These are phyloP conservation scores for Colletotrichum sp. DNA, from an alignment of 2,329 filamentous ascomycete genomes.

Conservation along the genomic window DNA sequence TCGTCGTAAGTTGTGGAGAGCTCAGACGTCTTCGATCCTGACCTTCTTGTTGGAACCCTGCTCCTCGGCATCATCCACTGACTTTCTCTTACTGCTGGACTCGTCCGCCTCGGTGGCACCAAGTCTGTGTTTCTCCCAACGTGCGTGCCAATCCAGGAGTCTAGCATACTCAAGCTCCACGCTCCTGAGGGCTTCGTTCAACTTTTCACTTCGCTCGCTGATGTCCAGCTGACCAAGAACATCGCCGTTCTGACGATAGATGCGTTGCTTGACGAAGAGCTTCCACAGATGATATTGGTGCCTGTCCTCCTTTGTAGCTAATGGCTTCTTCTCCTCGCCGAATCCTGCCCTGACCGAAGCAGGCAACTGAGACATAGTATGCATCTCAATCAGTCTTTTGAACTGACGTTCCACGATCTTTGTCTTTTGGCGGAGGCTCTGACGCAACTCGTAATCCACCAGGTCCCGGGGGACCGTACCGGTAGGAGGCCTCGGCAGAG, in stretches of 20 bases:
- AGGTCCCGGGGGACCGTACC: conserved; percentile 50
- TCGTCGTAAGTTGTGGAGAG: neutral
- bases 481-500: conserved; percentile 52
- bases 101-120: conserved; percentile 4
- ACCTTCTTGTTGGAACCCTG: conserved; percentile 48
- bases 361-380: conserved; percentile 68
- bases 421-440: conserved; percentile 60
- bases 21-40: conserved; percentile 35
- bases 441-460: conserved; percentile 60
- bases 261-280: conserved; percentile 75
- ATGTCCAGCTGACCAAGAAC: conserved; percentile 72
- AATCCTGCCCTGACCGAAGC: conserved; percentile 59
- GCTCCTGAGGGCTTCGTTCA: conserved; percentile 70
- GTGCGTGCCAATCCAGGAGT: conserved; percentile 57
- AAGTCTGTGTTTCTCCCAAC: conserved; percentile 33
- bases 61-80: conserved; percentile 30
- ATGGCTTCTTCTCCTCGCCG: conserved; percentile 43
- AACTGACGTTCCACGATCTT: conserved; percentile 85
- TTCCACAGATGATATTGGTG: conserved; percentile 74
- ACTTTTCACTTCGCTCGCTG: conserved; percentile 71
- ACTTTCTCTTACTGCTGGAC: conserved; percentile 52
- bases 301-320: conserved; percentile 58
- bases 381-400: conserved; percentile 75
- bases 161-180: conserved; percentile 78
- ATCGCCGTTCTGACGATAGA: conserved; percentile 79